Percentiles rank a stretch among this genome's conserved stretches.
Conservation (phyloP, 805 yeast species). For the Brettanomyces naardenensis region DNA sequence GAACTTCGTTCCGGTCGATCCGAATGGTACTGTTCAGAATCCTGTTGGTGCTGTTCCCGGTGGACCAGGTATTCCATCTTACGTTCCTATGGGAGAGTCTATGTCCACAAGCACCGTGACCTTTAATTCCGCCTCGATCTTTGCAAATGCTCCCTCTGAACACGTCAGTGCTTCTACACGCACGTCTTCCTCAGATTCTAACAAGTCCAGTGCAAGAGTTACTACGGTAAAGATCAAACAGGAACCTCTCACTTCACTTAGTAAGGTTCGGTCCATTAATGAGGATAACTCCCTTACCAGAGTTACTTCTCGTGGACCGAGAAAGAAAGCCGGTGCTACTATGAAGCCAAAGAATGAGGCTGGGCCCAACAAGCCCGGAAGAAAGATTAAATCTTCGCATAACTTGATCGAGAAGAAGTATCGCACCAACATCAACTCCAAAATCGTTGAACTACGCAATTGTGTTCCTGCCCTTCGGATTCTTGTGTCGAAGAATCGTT, state of each 20-base stretch:
- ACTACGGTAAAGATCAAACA: not conserved
- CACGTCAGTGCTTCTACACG: not conserved
- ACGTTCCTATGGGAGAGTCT: slow-evolving; percentile 23
- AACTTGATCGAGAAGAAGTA: slow-evolving; percentile 79
- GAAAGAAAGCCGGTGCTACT: slow-evolving; percentile 5
- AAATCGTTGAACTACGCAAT: slow-evolving; percentile 62
- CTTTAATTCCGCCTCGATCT: slow-evolving; percentile 11
- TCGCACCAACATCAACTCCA: slow-evolving; percentile 71
- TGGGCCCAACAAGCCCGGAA: slow-evolving; percentile 17
- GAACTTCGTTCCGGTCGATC: slow-evolving; percentile 3
- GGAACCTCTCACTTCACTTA: not conserved
- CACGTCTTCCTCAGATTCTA: not conserved
- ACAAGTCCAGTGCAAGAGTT: not conserved
- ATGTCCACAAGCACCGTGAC: slow-evolving; percentile 23
- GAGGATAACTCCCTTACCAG: not conserved
- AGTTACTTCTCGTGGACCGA: slow-evolving; percentile 1
- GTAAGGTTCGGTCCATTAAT: not conserved
- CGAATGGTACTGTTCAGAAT: not conserved
- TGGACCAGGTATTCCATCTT: not conserved
- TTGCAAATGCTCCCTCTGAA: not conserved
- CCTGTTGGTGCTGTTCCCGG: not conserved
- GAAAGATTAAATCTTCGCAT: slow-evolving; percentile 58
- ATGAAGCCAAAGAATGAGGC: slow-evolving; percentile 3
- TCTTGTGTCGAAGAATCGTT: slow-evolving; percentile 27
- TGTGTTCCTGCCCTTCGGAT: slow-evolving; percentile 72